A percentile compares a stretch with the other conserved stretches of the same genome.
Conservation (phyloP, 1,284 basidiomycete genomes). For the Fomitopsis schrenkii region DNA sequence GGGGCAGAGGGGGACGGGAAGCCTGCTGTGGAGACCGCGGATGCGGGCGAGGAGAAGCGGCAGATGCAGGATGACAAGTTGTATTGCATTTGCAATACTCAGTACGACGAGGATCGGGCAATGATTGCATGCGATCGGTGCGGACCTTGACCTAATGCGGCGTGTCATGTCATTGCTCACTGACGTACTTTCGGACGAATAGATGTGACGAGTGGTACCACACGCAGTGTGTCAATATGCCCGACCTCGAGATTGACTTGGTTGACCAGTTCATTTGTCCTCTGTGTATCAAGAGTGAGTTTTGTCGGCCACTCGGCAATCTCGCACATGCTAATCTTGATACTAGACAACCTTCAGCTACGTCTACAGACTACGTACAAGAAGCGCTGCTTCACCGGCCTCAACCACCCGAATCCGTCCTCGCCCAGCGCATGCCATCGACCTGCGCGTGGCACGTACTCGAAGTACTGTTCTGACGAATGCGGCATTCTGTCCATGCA, state of each 20-base stretch:
- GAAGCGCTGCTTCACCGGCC: conserved; percentile 62
- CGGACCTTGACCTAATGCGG: conserved; percentile 10
- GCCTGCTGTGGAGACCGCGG: conserved; percentile 35
- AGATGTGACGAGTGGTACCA: conserved; percentile 93
- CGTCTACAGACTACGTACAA: conserved; percentile 76
- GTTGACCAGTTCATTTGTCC: conserved; percentile 88
- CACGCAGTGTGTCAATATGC: conserved; percentile 73
- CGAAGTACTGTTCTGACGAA: conserved; percentile 82
- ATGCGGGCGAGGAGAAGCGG: conserved; percentile 52
- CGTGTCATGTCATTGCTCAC: not conserved
- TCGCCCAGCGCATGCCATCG: conserved; percentile 70
- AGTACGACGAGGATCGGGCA: conserved; percentile 75
- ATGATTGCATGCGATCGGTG: conserved; percentile 92
- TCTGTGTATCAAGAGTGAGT: conserved; percentile 66
- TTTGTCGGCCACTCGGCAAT: not conserved
- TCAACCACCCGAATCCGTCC: conserved; percentile 53
- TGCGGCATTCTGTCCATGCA: conserved; percentile 72
- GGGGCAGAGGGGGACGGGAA: conserved; percentile 36
- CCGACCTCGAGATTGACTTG: conserved; percentile 73
- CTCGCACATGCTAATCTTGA: not conserved
- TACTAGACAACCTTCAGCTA: conserved; percentile 55
- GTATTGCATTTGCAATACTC: conserved; percentile 80
- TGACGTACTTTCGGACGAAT: conserved; percentile 5
- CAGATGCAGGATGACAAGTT: conserved; percentile 69
- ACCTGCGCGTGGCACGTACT: conserved; percentile 71